Percentiles rank a stretch among this genome's conserved stretches.
phyloP scores from a whole-genome alignment of 2,329 filamentous ascomycete genomes.

The Scleromitrula shiraiana region DNA sequence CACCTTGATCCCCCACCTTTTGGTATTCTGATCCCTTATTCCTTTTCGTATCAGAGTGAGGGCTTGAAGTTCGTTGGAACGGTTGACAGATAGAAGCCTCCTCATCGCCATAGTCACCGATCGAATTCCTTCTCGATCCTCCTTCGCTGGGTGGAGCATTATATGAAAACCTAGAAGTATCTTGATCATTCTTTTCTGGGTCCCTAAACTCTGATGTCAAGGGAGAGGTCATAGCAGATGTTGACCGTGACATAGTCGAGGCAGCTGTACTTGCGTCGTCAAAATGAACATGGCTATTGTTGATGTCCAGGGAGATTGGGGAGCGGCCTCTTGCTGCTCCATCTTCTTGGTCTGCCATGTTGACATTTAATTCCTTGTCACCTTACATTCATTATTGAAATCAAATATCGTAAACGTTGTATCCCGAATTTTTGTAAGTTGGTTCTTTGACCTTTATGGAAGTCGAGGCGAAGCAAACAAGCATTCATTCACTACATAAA shows the following conservation, averaged over 20 bases:
- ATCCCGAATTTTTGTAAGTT: too few species aligned
- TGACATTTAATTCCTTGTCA: slow-evolving; percentile 9
- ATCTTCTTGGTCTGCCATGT: slow-evolving; percentile 28
- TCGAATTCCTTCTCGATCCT: slow-evolving; percentile 16
- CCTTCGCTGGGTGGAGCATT: slow-evolving; percentile 16
- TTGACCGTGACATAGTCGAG: slow-evolving; percentile 22
- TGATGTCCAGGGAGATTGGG: slow-evolving; percentile 18
- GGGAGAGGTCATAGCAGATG: slow-evolving; percentile 30
- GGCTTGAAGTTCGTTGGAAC: slow-evolving; percentile 48
- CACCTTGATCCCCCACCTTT: slow-evolving; percentile 35
- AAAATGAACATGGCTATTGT: slow-evolving; percentile 21
- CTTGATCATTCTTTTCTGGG: slow-evolving; percentile 16
- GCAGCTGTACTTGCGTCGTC: slow-evolving; percentile 19
- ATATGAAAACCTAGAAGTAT: slow-evolving; percentile 23
- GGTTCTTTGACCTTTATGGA: too few species aligned
- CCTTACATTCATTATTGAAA: background rate
- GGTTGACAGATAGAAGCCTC: slow-evolving; percentile 50
- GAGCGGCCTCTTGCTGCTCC: slow-evolving; percentile 19
- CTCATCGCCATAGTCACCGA: slow-evolving; percentile 41
- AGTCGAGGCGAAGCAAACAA: too few species aligned
- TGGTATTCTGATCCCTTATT: slow-evolving; percentile 27
- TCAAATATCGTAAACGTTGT: background rate
- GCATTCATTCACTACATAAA: background rate
- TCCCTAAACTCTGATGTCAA: slow-evolving; percentile 23
- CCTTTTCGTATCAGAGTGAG: slow-evolving; percentile 23